Evolutionary conservation across 139 green algal genomes (phyloP).

Genomic region (Chlorella vulgaris): DNA sequence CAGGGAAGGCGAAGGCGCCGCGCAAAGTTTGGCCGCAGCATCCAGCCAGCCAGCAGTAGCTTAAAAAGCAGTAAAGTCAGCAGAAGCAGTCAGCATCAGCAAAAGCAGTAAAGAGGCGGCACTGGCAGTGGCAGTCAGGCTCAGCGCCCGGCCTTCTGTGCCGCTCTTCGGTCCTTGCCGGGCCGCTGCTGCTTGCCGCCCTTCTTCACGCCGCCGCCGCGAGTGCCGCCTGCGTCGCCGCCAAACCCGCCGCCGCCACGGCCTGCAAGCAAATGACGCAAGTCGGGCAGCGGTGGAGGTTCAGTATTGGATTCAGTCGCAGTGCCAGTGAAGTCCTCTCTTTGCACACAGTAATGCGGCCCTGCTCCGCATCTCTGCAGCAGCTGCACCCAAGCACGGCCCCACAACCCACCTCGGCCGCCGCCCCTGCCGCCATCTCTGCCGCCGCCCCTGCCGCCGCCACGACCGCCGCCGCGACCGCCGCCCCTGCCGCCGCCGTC

Average conservation of each 20-base stretch:
- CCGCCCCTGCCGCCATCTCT: neutral
- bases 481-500: neutral
- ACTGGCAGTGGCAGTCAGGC: neutral
- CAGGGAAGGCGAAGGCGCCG: too few species aligned
- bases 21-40: too few species aligned
- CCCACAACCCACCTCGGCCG: too few species aligned
- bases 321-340: too few species aligned
- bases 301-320: too few species aligned
- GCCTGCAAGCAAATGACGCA: too few species aligned
- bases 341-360: too few species aligned
- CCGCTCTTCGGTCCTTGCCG: slow-evolving; percentile 60
- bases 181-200: slow-evolving; percentile 50
- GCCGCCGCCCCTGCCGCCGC: slow-evolving; percentile 16
- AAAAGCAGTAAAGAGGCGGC: too few species aligned
- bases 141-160: slow-evolving; percentile 21
- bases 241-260: neutral
- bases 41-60: too few species aligned
- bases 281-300: too few species aligned
- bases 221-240: neutral
- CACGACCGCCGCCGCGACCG: neutral
- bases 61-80: neutral
- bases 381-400: too few species aligned
- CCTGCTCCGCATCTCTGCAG: too few species aligned
- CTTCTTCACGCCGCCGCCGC: slow-evolving; percentile 24
- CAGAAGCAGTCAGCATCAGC: neutral